Base-by-base conservation (phyloP, 768 basidiomycete genomes). In the Xerocomellus dryophilus region DNA sequence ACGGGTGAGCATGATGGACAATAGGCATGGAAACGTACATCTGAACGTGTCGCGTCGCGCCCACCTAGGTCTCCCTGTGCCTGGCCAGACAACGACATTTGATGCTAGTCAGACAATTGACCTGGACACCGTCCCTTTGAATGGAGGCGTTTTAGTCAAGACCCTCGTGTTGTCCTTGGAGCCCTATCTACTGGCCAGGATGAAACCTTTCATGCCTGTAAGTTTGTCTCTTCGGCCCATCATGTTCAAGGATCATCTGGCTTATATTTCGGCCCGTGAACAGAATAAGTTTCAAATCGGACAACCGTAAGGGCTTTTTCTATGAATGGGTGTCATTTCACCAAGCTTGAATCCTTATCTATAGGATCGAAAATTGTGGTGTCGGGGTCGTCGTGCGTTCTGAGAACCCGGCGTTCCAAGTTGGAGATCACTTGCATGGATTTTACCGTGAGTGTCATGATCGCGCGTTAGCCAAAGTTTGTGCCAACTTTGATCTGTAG, bases 61-160 rank as follows among this genome's bases (percentile, higher is more conserved):
- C 38, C 14, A 14, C 5, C n/a, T 29, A 54, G 45, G 45, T 15
- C 1, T 14, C 17, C 36, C 31, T 12, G 23, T 67, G 62, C 68
- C 73, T 0, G 78, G 78, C 17, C 71, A 78, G 58, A 79, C 78
- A 6, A 74, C 75, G 3, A 60, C 76, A 0, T 74, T 79, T 54
- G 80, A 83, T 52, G 66, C 53, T 5, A 74, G 68, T 0, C 61
- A 74, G 50, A 75, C 69, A 1, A 83, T 85, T 59, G 82, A 84
- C 57, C 59, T 76, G 18, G 78, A 81, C 17, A 74, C 61, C 27
- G 74, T 73, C 1, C 63, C 74, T 2, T 63, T 81, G 39, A 64
- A 79, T 18, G 78, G 78, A 0, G 78, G 79, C 0, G 61, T 81
- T 50, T 61, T 85, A 8, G 42, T 82, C 58, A 84, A 83, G 65